phyloP scores from a whole-genome alignment of 2,329 filamentous ascomycete genomes.

The Aspergillus ustus region DNA sequence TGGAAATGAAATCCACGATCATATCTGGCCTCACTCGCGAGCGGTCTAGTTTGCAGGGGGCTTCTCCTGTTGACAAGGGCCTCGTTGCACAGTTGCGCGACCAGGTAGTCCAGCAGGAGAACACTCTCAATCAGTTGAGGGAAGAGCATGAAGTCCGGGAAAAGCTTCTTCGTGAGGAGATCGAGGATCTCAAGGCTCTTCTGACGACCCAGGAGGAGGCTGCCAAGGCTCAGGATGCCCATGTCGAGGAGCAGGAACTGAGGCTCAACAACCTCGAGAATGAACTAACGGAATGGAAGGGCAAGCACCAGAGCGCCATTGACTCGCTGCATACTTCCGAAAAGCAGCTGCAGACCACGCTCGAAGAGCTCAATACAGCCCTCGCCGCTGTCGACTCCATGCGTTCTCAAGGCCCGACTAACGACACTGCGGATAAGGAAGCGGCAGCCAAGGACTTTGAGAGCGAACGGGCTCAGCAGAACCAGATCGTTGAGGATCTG shows the following conservation, averaged over 20 bases:
- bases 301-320: conserved; percentile 73
- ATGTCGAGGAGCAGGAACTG: conserved; percentile 54
- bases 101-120: conserved; percentile 85
- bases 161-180: conserved; percentile 71
- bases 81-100: conserved; percentile 85
- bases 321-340: conserved; percentile 74
- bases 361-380: conserved; percentile 73
- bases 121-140: conserved; percentile 74
- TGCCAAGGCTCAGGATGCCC: conserved; percentile 39
- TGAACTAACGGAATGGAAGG: conserved; percentile 76
- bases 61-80: conserved; percentile 85
- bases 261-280: conserved; percentile 69
- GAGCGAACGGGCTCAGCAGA: conserved; percentile 60
- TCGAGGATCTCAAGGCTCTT: conserved; percentile 68
- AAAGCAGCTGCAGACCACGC: conserved; percentile 70
- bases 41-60: conserved; percentile 79
- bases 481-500: conserved; percentile 64
- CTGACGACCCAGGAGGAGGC: conserved; percentile 48
- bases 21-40: conserved; percentile 94
- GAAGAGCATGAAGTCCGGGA: conserved; percentile 75
- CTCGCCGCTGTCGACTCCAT: conserved; percentile 58
- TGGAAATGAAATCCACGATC: conserved; percentile 95
- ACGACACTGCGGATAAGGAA: conserved; percentile 35
- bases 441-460: conserved; percentile 52
- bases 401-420: conserved; percentile 33